A percentile compares a stretch with the other conserved stretches of the same genome.
Conservation (phyloP, 306 rosid species). For the Acacia acuminata region DNA sequence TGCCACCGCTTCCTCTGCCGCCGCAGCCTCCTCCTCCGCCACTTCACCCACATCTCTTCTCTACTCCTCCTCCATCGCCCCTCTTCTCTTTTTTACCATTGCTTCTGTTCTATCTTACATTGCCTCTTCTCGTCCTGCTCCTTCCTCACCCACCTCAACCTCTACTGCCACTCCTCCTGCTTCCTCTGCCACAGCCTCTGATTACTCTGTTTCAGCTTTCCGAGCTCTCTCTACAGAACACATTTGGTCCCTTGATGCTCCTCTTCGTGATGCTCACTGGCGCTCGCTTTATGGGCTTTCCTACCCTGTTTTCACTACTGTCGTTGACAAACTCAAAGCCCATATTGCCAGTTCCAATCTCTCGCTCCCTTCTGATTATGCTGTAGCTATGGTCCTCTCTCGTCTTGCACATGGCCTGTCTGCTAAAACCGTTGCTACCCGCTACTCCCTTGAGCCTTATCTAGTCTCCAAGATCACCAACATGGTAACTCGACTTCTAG, state of each 20-base stretch:
- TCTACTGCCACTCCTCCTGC: conserved; percentile 13
- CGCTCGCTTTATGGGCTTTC: conserved; percentile 89
- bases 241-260: conserved; percentile 96
- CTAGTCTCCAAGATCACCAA: conserved; percentile 90
- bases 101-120: conserved; percentile 91
- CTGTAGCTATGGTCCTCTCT: conserved; percentile 93
- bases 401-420: conserved; percentile 87
- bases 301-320: conserved; percentile 84
- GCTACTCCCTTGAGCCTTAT: conserved; percentile 93
- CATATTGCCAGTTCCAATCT: conserved; percentile 83
- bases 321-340: conserved; percentile 87
- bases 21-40: conserved; percentile 34
- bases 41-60: conserved; percentile 66
- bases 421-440: conserved; percentile 64
- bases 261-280: conserved; percentile 92
- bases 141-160: conserved; percentile 23
- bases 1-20: conserved; percentile 35
- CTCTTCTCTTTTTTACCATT: conserved; percentile 92
- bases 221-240: conserved; percentile 90
- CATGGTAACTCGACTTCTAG: conserved; percentile 90
- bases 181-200: conserved; percentile 37
- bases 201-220: conserved; percentile 83
- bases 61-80: conserved; percentile 84
- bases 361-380: conserved; percentile 87
- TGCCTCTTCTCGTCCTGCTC: conserved; percentile 56